phyloP scores from a whole-genome alignment of 2,329 filamentous ascomycete species.

The Balansia obtecta region DNA sequence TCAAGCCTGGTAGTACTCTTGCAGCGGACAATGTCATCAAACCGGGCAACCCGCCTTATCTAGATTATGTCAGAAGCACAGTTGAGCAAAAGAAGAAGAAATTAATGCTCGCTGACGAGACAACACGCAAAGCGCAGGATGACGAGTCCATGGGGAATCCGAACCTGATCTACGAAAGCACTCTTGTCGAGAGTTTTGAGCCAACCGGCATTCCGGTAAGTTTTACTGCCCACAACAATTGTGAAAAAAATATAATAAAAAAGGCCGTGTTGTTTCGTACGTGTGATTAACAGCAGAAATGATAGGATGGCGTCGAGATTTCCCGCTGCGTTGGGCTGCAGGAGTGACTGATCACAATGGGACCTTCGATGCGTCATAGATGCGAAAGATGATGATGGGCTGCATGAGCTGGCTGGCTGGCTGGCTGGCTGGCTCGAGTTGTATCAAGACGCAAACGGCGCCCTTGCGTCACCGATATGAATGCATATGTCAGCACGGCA shows the following conservation, averaged over 20 bases:
- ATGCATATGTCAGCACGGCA: background rate
- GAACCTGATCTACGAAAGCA: conserved; percentile 52
- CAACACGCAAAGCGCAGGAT: too few relatives aligned
- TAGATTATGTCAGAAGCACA: conserved; percentile 56
- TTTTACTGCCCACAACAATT: conserved; percentile 2
- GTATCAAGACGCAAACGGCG: too few relatives aligned
- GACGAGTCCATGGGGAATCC: conserved; percentile 41
- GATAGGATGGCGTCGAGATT: conserved; percentile 54
- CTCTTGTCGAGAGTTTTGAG: conserved; percentile 51
- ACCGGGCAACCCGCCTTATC: conserved; percentile 58
- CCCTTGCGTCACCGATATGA: too few relatives aligned
- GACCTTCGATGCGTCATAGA: conserved; percentile 1
- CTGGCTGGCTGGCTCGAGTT: too few relatives aligned
- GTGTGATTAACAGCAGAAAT: background rate
- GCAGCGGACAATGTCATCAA: conserved; percentile 61
- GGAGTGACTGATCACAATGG: background rate
- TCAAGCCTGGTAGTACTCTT: conserved; percentile 49
- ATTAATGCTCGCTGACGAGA: conserved; percentile 33
- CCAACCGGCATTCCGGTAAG: conserved; percentile 53
- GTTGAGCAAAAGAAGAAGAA: conserved; percentile 54
- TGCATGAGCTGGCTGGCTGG: background rate
- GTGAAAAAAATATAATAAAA: background rate
- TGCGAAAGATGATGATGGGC: background rate
- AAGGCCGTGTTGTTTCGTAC: background rate
- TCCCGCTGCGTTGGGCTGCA: conserved; percentile 33